These are phyloP conservation scores for Fusarium buxicola DNA, from an alignment of 2,329 filamentous ascomycete genomes.

Conservation along the genomic window DNA sequence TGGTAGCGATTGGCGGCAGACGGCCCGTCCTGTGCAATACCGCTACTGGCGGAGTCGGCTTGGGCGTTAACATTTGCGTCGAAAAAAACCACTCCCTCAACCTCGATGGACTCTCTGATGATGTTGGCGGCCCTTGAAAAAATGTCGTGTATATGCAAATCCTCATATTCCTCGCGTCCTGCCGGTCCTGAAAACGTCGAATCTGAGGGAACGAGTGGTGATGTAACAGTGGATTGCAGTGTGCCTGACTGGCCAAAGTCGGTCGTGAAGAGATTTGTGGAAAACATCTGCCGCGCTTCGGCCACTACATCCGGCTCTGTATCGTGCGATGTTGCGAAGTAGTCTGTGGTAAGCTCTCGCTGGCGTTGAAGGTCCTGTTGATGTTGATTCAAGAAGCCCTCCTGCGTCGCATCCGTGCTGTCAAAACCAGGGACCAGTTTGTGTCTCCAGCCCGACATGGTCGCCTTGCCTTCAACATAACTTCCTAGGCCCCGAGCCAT, in stretches of 20 bases:
- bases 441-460: constrained; percentile 39
- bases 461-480: constrained; percentile 52
- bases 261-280: too few relatives aligned
- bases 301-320: constrained; percentile 2
- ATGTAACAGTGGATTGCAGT: neutral
- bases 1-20: constrained; percentile 13
- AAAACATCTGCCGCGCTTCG: too few relatives aligned
- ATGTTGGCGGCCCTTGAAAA: constrained; percentile 60
- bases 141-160: constrained; percentile 29
- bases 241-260: constrained; percentile 12
- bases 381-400: constrained; percentile 18
- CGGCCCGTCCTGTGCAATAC: constrained; percentile 4
- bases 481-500: constrained; percentile 55
- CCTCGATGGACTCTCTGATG: constrained; percentile 56
- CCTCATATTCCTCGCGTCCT: too few relatives aligned
- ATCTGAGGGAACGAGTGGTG: too few relatives aligned
- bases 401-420: constrained; percentile 6
- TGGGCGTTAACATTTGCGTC: constrained; percentile 48
- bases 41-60: constrained; percentile 9
- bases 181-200: too few relatives aligned
- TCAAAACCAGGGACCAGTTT: constrained; percentile 20
- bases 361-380: constrained; percentile 25
- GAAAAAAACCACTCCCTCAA: constrained; percentile 52
- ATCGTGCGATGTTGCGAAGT: neutral
- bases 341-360: neutral